Evolutionary conservation across 2,329 filamentous ascomycete genomes (phyloP), one percentile per base, ranked within the genome.

Genomic region (Colletotrichum siamense): DNA sequence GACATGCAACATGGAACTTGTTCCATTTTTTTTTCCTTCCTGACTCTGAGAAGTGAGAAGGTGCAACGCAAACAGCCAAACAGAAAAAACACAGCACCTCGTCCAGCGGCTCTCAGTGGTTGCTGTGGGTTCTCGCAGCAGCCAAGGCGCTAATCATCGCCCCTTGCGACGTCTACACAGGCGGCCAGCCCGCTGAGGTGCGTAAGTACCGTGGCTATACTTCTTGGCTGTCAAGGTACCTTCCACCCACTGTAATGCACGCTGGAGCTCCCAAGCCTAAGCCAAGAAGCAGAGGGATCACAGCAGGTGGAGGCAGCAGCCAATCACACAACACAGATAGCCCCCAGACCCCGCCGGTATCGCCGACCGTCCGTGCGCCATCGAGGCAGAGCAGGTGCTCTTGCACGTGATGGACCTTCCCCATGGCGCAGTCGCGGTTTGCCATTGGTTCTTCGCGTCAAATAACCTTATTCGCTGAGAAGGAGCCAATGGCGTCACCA

Each of bases 61-160:
- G 22, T 62, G 71, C 66, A 49, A 63, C 65, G 74, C 74, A 76
- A 69, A 76, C 74, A 26, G 71, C 64, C 70, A 69, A 61, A 69
- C 26, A 52, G 26, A 30, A 44, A 39, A 67, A 62, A 55, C 73
- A 26, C 62, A 44, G 57, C 44, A 57, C 28, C 52, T 62, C 62
- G 55, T 57, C 55, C 69, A 72, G 73, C 39, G 62, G 52, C 69
- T 75, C 73, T 63, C 32, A 59, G 73, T 67, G 62, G 36, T 32
- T 26, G 34, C 15, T 13, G 73, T 73, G 69, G 62, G 39, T 30
- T 67, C 32, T 55, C 15, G 32, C 57, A 59, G 73, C 34, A 69
- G 73, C 73, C 73, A 76, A 76, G 73, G 32, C 73, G 65, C 73
- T 64, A 76, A 13, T 7, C 16, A 22, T 63, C 18, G 55, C 55